Evolutionary conservation across 768 basidiomycete genomes (phyloP), one percentile per base, ranked within the genome.

Genomic region (Pulveroboletus ravenelii): DNA sequence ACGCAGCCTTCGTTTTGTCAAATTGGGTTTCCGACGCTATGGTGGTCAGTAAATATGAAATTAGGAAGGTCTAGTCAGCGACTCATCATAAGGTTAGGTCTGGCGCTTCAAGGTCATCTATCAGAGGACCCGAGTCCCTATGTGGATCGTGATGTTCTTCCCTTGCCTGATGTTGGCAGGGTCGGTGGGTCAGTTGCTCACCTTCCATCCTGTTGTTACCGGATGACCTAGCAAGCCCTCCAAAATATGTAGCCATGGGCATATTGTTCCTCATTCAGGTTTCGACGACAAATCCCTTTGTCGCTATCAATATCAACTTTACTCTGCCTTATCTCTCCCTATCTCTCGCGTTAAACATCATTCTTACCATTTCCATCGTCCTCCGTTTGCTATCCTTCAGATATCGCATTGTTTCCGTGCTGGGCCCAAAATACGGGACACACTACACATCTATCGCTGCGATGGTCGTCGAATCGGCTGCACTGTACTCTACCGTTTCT

Each of bases 401-500:
- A 20, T 35, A 53, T 31, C 51, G 35, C 9, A 31, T 52, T 1
- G 13, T 42, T 4, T 18, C 31, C 1, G 44, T 48, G 1, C 43
- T 74, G 1, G 68, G 70, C 14, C 30, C 42, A 15, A 49, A 45
- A 29, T 48, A 63, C 27, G 58, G 62, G 7, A 37, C 38, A 8
- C 55, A 61, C 10, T 73, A 73, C 45, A 61, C 65, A 6, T 65
- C 61, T 3, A 46, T 72, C 10, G 62, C 62, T 10, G 59, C 71
- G 6, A 71, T 73, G 57, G 37, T 69, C 29, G 41, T 74, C 40
- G 72, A 74, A 53, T 68, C 67, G 0, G 68, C 67, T 2, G 56
- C 65, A 2, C 39, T 68, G 2, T 72, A 70, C 41, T 59, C 65
- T 6, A 14, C 54, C 5, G 42, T 61, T 15, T 61, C 61, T 0